These are phyloP conservation scores for Pestalotiopsis sp. DNA, from an alignment of 2,329 filamentous ascomycete species.

Conservation along the genomic window DNA sequence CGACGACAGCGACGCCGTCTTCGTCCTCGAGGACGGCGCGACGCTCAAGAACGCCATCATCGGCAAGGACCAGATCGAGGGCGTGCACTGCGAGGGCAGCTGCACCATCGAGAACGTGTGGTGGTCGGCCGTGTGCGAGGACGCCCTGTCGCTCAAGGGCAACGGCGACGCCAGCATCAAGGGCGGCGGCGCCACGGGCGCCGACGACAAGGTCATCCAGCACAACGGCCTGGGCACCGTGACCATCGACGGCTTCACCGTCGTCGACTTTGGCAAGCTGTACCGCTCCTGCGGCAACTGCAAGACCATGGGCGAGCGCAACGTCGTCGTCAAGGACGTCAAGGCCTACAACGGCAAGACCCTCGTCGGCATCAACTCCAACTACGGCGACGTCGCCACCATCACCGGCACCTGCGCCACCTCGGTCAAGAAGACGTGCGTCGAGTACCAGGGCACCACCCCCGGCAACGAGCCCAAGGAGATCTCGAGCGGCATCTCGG, in stretches of 20 bases:
- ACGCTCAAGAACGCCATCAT: constrained; percentile 38
- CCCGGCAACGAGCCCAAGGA: constrained; percentile 24
- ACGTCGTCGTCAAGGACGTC: constrained; percentile 30
- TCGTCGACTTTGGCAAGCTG: constrained; percentile 40
- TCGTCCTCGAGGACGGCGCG: constrained; percentile 26
- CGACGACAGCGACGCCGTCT: constrained; percentile 38
- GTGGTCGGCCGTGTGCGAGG: constrained; percentile 38
- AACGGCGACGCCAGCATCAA: constrained; percentile 31
- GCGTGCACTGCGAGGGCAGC: constrained; percentile 30
- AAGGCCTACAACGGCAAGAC: constrained; percentile 29
- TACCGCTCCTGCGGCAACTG: constrained; percentile 49
- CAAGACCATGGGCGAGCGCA: constrained; percentile 29
- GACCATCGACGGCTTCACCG: constrained; percentile 30
- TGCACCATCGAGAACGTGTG: constrained; percentile 31
- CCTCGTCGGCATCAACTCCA: constrained; percentile 37
- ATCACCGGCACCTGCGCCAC: constrained; percentile 19
- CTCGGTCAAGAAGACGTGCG: constrained; percentile 20
- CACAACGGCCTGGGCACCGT: constrained; percentile 16
- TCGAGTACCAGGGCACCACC: constrained; percentile 22
- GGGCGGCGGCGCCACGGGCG: constrained; percentile 32
- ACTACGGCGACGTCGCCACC: constrained; percentile 35
- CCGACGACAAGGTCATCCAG: constrained; percentile 22
- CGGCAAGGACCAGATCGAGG: constrained; percentile 38
- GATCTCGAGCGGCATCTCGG: constrained; percentile 17
- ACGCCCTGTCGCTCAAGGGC: constrained; percentile 25